Evolutionary conservation across 2,329 filamentous ascomycete genomes (phyloP).

Genomic region (Hawksworthiomyces lignivorus): DNA sequence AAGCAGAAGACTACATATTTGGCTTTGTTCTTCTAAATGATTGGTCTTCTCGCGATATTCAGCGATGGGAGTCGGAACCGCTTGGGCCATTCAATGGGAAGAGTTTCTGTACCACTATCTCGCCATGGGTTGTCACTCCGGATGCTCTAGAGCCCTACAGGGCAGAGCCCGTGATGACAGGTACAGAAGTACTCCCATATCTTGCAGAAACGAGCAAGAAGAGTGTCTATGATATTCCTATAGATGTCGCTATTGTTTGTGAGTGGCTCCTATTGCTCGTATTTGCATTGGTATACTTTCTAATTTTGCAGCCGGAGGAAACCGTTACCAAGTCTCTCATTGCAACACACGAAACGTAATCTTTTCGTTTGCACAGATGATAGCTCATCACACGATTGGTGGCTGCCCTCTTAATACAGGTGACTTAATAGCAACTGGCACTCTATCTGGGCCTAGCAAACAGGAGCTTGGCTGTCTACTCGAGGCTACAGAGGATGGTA

Average conservation of each 20-base stretch:
- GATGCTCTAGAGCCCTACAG: conserved; percentile 34
- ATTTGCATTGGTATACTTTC: no score
- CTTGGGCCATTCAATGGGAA: conserved; percentile 50
- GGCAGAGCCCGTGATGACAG: no score
- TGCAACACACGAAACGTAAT: neutral
- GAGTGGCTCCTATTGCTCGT: no score
- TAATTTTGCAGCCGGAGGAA: no score
- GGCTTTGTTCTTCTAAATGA: conserved; percentile 51
- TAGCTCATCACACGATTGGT: neutral
- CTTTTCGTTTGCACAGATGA: conserved; percentile 2
- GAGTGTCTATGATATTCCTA: no score
- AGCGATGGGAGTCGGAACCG: conserved; percentile 46
- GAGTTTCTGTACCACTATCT: conserved; percentile 45
- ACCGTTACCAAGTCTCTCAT: no score
- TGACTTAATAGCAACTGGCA: neutral
- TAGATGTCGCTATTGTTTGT: no score
- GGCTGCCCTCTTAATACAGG: conserved; percentile 1
- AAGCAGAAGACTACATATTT: conserved; percentile 48
- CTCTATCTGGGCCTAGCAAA: neutral
- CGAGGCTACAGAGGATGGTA: no score
- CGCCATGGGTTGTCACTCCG: conserved; percentile 49
- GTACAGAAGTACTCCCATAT: no score
- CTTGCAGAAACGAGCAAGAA: no score
- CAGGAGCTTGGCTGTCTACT: no score
- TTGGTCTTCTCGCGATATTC: conserved; percentile 48